These are phyloP conservation scores for Neospermospora avenae DNA, from an alignment of 2,329 filamentous ascomycete species.

Conservation along the genomic window DNA sequence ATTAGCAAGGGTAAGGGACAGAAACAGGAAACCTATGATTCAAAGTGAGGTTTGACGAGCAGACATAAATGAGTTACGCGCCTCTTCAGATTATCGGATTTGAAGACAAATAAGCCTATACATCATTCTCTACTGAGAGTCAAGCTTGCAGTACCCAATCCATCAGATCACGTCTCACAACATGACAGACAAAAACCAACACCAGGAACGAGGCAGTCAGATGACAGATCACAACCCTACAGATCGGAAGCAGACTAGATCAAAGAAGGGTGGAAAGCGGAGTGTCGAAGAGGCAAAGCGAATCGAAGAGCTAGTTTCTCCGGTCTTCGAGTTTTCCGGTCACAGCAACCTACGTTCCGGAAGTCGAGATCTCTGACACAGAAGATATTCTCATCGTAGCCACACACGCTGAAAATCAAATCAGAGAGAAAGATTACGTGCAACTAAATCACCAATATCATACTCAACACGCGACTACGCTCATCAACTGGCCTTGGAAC, in stretches of 20 bases:
- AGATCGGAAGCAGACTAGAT: background rate
- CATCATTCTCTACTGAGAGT: background rate
- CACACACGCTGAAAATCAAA: background rate
- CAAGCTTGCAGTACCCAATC: no score
- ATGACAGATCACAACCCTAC: background rate
- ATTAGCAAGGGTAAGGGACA: no score
- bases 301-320: background rate
- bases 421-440: background rate
- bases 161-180: background rate
- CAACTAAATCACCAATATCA: background rate
- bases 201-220: background rate
- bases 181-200: background rate
- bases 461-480: background rate
- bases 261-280: background rate
- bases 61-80: no score
- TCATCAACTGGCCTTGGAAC: background rate
- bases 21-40: no score
- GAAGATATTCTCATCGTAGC: background rate
- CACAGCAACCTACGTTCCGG: background rate
- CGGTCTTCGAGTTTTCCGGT: background rate
- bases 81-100: no score
- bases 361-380: background rate
- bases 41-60: no score
- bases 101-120: no score
- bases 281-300: background rate